These are phyloP conservation scores for Cerioporus squamosus DNA, from an alignment of 1,284 basidiomycete genomes.

Conservation along the genomic window DNA sequence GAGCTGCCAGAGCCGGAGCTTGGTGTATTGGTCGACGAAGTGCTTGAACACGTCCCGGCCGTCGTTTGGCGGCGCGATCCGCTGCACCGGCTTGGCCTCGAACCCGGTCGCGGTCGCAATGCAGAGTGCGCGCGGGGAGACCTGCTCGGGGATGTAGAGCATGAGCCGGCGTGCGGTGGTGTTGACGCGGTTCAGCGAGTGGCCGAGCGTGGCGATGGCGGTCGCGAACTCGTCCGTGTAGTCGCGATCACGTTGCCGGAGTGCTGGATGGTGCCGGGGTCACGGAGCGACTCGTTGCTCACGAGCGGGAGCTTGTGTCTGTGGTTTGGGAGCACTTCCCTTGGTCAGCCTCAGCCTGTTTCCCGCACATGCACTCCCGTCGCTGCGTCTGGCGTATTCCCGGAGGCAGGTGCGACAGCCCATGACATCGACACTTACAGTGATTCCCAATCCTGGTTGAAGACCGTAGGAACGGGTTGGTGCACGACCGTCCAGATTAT, in stretches of 20 bases:
- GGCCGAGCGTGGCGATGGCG: slow-evolving; percentile 45
- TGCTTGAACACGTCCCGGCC: slow-evolving; percentile 39
- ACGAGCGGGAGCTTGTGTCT: slow-evolving; percentile 18
- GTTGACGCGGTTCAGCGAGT: slow-evolving; percentile 42
- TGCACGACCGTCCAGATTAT: neutral
- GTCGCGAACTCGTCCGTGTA: slow-evolving; percentile 44
- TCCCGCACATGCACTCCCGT: no score
- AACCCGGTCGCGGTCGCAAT: slow-evolving; percentile 44
- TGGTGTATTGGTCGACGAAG: slow-evolving; percentile 48
- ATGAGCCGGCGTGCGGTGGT: slow-evolving; percentile 39
- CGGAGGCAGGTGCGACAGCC: no score
- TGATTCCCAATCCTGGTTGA: no score
- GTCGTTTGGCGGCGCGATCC: slow-evolving; percentile 42
- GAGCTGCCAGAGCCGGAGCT: slow-evolving; percentile 47
- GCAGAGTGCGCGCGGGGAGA: slow-evolving; percentile 44
- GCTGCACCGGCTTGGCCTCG: slow-evolving; percentile 39
- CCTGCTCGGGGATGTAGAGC: slow-evolving; percentile 42
- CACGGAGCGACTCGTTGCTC: neutral
- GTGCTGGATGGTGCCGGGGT: neutral
- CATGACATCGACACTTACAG: no score
- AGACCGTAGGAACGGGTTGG: no score
- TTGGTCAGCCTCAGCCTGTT: no score
- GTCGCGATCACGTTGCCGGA: slow-evolving; percentile 43
- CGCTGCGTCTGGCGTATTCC: no score
- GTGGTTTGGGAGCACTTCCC: no score